Evolutionary conservation across 257 asterid species (phyloP), one percentile per base, ranked within the genome.

Genomic region (Cynanchum wilfordii): DNA sequence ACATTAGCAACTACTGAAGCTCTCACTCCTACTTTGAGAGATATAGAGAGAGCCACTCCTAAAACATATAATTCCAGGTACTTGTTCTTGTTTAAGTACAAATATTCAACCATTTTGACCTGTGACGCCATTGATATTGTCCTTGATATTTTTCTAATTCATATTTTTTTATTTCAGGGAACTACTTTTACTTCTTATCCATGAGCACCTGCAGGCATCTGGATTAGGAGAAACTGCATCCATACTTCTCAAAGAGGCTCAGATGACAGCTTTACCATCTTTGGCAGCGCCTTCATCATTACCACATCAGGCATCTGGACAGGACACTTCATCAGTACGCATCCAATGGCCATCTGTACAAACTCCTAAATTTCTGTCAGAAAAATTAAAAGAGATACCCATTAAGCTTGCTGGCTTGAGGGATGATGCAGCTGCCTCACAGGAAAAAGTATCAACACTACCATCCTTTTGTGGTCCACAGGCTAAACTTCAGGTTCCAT

Each of bases 31-130:
- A 89, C 99, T 65, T 74, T 95, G 79, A 86, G 97, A 87, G 98
- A 98, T 69, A 95, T 95, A 64, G 99, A 95, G 81, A 87, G 99
- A 51, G 99, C 99, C 55, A 95, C 99, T 75, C 99, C 97, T 49
- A 90, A 92, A 76, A 87, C 99, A 73, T 95, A 95, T 78, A 89
- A 95, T 82, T 76, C 98, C 70, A 88, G 97, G 99, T 89, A 86
- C 47, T 69, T 71, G 71, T 54, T 57, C 75, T 56, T 50, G 49
- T 70, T 50, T 72, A 54, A 74, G 68, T 36, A 13, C 10, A 27
- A 6, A 44, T 15, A 42, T 66, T 19, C 11, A 30, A 24, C 13
- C 16, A 12, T 59, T 74, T 59, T 22, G 24, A 10, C 17, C 27
- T 59, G 22, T 54, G 27, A 60, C 55, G 71, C 24, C 58, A 54